A percentile compares a stretch with the other conserved stretches of the same genome.
Evolutionary conservation across 768 basidiomycete genomes (phyloP).

Genomic region (Paxillus rubicundulus): DNA sequence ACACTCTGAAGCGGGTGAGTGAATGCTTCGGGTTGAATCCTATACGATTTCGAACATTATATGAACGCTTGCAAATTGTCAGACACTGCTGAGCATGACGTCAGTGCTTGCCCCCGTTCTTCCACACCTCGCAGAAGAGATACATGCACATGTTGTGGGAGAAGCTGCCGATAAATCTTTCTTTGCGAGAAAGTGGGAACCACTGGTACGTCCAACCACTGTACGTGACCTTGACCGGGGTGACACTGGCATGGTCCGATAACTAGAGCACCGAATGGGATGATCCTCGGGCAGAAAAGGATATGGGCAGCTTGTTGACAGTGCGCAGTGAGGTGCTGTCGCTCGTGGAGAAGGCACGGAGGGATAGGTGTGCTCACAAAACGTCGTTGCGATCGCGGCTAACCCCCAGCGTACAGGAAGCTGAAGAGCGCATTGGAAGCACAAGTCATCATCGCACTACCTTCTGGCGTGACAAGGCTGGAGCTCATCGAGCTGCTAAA

Average conservation of each 20-base stretch:
- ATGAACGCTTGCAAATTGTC: not conserved
- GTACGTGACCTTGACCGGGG: no score
- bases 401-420: conserved; percentile 42
- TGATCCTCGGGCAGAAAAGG: conserved; percentile 49
- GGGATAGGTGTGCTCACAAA: conserved; percentile 53
- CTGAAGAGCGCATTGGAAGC: conserved; percentile 78
- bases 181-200: conserved; percentile 69
- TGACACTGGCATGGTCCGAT: not conserved
- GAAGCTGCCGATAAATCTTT: conserved; percentile 45
- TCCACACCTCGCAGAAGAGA: conserved; percentile 90
- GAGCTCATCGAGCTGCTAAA: conserved; percentile 41
- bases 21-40: not conserved
- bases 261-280: conserved; percentile 60
- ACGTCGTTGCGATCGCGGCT: conserved; percentile 1
- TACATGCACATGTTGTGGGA: conserved; percentile 41
- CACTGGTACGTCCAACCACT: conserved; percentile 49
- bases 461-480: conserved; percentile 28
- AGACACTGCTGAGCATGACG: conserved; percentile 69
- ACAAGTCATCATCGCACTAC: conserved; percentile 61
- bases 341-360: conserved; percentile 74
- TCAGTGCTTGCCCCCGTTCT: conserved; percentile 79
- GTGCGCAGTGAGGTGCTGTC: conserved; percentile 61
- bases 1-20: conserved; percentile 68
- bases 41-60: not conserved
- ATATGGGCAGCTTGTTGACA: conserved; percentile 62